phyloP scores from a whole-genome alignment of 2,329 filamentous ascomycete species.

The Hypoxylon rubiginosum region DNA sequence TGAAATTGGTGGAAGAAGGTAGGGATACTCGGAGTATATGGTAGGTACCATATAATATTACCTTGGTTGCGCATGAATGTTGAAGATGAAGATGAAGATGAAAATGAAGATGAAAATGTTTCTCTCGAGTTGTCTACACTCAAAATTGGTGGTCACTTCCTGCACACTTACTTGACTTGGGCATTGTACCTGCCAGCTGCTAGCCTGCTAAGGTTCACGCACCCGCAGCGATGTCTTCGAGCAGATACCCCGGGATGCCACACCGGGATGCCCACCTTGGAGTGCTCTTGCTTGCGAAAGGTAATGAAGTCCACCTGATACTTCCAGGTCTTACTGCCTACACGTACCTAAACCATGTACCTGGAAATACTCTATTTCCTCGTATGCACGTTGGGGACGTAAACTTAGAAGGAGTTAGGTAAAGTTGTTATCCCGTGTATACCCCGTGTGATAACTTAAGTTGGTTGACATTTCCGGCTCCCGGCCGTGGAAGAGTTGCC shows the following conservation, averaged over 20 bases:
- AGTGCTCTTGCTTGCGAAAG: conserved; percentile 23
- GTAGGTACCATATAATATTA: conserved; percentile 21
- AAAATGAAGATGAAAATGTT: background rate
- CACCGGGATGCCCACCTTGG: background rate
- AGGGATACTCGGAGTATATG: conserved; percentile 13
- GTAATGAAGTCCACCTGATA: background rate
- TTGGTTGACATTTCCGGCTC: background rate
- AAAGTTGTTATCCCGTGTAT: background rate
- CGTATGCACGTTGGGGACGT: background rate
- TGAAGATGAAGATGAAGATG: background rate
- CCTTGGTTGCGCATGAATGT: conserved; percentile 8
- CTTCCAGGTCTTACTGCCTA: background rate
- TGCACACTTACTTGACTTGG: no score
- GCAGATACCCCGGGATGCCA: no score
- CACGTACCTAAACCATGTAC: background rate
- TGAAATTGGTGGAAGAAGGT: background rate
- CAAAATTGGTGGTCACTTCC: no score
- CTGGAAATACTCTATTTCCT: background rate
- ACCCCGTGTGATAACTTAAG: no score
- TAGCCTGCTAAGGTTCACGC: background rate
- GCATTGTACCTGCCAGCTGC: background rate
- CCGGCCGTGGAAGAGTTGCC: background rate
- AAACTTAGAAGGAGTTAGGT: background rate
- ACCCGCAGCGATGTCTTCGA: background rate
- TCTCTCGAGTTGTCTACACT: background rate